Conservation (phyloP, 495 filamentous ascomycete genomes). For the Tuber microsphaerosporum region DNA sequence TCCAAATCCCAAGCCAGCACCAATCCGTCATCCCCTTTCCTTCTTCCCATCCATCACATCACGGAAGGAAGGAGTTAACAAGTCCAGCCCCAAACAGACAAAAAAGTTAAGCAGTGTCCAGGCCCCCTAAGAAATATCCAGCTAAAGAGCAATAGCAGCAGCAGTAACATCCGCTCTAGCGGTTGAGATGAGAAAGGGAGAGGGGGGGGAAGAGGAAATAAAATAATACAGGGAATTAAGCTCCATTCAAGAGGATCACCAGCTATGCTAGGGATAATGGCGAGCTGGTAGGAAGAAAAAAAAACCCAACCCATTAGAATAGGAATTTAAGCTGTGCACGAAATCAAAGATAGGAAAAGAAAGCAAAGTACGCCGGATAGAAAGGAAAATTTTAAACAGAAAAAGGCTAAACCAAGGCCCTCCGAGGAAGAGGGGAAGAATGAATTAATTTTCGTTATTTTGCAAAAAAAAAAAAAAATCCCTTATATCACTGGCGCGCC, state of each 20-base stretch:
- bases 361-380: slow-evolving; percentile 12
- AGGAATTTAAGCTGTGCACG: slow-evolving; percentile 1
- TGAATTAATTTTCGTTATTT: not conserved
- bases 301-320: slow-evolving; percentile 5
- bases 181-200: not conserved
- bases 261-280: not conserved
- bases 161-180: not conserved
- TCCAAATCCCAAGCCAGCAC: not conserved
- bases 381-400: slow-evolving; percentile 21
- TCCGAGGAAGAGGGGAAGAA: slow-evolving; percentile 10
- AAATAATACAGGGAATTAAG: slow-evolving; percentile 2
- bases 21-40: not conserved
- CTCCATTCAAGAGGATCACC: not conserved
- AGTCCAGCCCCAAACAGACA: not conserved
- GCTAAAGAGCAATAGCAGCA: not conserved
- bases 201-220: not conserved
- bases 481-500: slow-evolving; percentile 19
- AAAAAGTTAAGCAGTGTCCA: not conserved
- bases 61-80: not conserved
- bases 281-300: not conserved
- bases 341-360: slow-evolving; percentile 2
- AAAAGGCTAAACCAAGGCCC: not conserved
- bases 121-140: not conserved
- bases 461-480: not conserved
- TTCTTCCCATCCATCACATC: not conserved